Evolutionary conservation across 2,329 filamentous ascomycete species (phyloP).

Genomic region (Calycina marina): DNA sequence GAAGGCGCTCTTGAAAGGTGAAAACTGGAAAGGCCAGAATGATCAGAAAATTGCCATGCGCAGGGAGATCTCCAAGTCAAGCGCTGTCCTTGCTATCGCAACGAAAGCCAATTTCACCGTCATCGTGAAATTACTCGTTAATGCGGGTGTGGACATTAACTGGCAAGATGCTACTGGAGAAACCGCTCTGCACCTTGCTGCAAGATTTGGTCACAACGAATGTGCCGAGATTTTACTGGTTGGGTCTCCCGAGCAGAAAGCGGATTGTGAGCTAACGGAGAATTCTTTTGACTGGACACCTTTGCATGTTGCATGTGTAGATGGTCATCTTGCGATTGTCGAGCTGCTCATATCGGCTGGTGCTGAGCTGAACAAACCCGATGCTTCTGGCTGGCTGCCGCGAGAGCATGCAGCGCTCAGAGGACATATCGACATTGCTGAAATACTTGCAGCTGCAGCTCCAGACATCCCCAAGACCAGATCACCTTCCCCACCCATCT

Average conservation of each 20-base stretch:
- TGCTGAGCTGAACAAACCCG: constrained; percentile 57
- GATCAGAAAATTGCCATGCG: constrained; percentile 49
- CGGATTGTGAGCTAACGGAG: constrained; percentile 63
- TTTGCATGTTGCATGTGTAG: constrained; percentile 83
- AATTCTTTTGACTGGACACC: constrained; percentile 88
- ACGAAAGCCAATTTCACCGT: constrained; percentile 73
- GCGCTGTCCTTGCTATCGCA: constrained; percentile 74
- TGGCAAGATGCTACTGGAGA: constrained; percentile 84
- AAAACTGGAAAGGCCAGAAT: constrained; percentile 54
- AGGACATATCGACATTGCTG: constrained; percentile 73
- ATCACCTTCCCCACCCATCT: constrained; percentile 19
- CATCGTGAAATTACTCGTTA: constrained; percentile 77
- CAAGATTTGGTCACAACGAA: constrained; percentile 70
- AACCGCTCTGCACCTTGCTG: constrained; percentile 82
- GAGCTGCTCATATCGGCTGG: constrained; percentile 66
- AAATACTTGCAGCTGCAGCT: constrained; percentile 38
- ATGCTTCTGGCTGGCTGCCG: constrained; percentile 87
- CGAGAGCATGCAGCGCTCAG: constrained; percentile 84
- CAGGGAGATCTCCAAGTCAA: constrained; percentile 64
- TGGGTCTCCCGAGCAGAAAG: constrained; percentile 55
- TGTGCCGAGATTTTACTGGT: constrained; percentile 66
- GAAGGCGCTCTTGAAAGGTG: constrained; percentile 62
- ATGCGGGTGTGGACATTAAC: constrained; percentile 85
- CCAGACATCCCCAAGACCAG: constrained; percentile 15
- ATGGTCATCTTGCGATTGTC: constrained; percentile 64